These are phyloP conservation scores for Luzula sylvatica DNA, from an alignment of 176 grass and related monocot genomes.

Conservation along the genomic window DNA sequence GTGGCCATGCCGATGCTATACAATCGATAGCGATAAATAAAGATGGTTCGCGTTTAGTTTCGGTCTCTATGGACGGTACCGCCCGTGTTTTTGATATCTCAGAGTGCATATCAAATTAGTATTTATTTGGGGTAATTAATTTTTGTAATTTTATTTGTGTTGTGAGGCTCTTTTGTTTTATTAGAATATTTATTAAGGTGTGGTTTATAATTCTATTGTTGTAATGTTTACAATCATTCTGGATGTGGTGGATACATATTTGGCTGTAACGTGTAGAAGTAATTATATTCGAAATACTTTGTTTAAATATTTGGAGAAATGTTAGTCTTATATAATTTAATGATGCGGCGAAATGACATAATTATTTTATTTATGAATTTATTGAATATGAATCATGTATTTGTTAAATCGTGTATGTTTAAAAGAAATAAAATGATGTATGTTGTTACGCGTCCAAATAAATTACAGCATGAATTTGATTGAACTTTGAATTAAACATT, in stretches of 20 bases:
- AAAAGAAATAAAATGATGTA: too few species aligned
- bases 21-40: conserved; percentile 41
- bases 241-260: background rate
- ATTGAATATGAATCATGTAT: too few species aligned
- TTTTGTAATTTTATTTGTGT: background rate
- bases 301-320: too few species aligned
- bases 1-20: conserved; percentile 40
- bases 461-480: too few species aligned
- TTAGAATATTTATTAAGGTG: too few species aligned
- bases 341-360: too few species aligned
- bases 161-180: background rate
- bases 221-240: background rate
- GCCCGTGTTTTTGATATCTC: conserved; percentile 41
- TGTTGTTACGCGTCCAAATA: too few species aligned
- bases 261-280: background rate
- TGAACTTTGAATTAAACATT: too few species aligned
- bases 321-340: too few species aligned
- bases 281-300: too few species aligned
- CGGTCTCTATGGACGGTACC: conserved; percentile 48
- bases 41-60: conserved; percentile 36
- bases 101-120: conserved; percentile 13
- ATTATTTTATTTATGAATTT: too few species aligned
- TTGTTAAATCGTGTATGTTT: too few species aligned
- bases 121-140: background rate
- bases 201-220: background rate